Percentiles rank a stretch among this genome's conserved stretches.
phyloP scores from a whole-genome alignment of 805 yeast genomes.

The Metschnikowia continentalis region DNA sequence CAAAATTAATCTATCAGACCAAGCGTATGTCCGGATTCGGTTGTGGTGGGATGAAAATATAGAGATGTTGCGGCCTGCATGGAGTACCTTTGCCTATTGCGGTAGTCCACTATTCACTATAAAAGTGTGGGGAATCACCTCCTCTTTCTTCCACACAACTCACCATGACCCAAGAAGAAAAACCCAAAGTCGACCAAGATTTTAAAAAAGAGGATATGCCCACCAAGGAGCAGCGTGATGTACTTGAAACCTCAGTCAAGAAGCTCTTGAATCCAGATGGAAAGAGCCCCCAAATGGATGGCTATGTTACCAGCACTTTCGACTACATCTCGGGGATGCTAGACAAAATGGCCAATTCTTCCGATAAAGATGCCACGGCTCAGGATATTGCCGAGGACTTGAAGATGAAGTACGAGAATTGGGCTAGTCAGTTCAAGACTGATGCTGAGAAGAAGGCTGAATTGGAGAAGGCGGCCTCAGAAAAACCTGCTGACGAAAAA shows the following conservation, averaged over 20 bases:
- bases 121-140: not conserved
- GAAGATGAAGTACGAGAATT: slow-evolving; percentile 22
- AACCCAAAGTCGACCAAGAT: not conserved
- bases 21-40: too few species aligned
- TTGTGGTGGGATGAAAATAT: too few species aligned
- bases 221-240: slow-evolving; percentile 8
- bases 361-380: slow-evolving; percentile 32
- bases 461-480: not conserved
- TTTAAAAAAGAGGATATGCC: slow-evolving; percentile 6
- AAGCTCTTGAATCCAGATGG: slow-evolving; percentile 27
- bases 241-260: slow-evolving; percentile 6
- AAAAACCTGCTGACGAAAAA: not conserved
- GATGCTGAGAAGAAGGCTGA: slow-evolving; percentile 5
- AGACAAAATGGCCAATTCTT: slow-evolving; percentile 27
- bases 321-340: slow-evolving; percentile 24
- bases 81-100: not conserved
- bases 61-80: not conserved
- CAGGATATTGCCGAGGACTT: slow-evolving; percentile 35
- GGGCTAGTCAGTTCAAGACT: slow-evolving; percentile 20
- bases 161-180: not conserved
- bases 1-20: too few species aligned
- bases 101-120: not conserved
- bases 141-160: not conserved
- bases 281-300: slow-evolving; percentile 24
- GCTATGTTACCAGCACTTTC: slow-evolving; percentile 25